phyloP scores from a whole-genome alignment of 495 filamentous ascomycete genomes.

The Pseudotulostoma volvatum region DNA sequence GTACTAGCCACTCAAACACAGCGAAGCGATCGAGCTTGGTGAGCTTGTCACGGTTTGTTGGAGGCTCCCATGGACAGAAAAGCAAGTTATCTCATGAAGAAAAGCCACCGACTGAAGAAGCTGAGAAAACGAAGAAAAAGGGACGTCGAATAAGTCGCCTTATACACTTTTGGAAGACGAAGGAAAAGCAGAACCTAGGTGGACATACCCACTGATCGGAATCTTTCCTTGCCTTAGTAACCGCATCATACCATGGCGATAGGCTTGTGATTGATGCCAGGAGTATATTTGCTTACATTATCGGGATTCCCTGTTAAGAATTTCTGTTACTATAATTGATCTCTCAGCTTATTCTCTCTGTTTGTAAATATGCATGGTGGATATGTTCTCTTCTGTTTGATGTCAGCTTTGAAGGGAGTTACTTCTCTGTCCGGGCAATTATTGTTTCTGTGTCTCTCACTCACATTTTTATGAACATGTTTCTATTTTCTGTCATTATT shows the following conservation, averaged over 20 bases:
- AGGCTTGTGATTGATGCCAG: background rate
- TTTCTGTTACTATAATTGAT: too few species aligned
- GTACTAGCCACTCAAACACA: constrained; percentile 26
- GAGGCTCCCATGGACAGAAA: constrained; percentile 57
- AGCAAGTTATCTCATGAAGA: constrained; percentile 70
- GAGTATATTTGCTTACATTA: too few species aligned
- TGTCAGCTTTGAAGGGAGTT: background rate
- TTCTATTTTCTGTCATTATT: background rate
- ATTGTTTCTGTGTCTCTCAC: too few species aligned
- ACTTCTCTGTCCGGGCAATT: too few species aligned
- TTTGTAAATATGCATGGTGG: background rate
- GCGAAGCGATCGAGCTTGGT: constrained; percentile 67
- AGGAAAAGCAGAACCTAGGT: constrained; percentile 27
- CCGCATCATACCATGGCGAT: background rate
- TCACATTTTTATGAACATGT: too few species aligned
- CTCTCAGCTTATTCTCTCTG: background rate
- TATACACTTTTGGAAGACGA: constrained; percentile 70
- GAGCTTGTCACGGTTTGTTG: constrained; percentile 70
- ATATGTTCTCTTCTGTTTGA: background rate
- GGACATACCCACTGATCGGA: background rate
- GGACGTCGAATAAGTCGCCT: constrained; percentile 60
- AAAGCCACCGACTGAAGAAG: constrained; percentile 35
- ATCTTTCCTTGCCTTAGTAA: background rate
- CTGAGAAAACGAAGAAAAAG: constrained; percentile 53
- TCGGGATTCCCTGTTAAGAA: too few species aligned